These are phyloP conservation scores for Herpetospermum pedunculosum DNA, from an alignment of 306 rosid genomes.

Conservation along the genomic window DNA sequence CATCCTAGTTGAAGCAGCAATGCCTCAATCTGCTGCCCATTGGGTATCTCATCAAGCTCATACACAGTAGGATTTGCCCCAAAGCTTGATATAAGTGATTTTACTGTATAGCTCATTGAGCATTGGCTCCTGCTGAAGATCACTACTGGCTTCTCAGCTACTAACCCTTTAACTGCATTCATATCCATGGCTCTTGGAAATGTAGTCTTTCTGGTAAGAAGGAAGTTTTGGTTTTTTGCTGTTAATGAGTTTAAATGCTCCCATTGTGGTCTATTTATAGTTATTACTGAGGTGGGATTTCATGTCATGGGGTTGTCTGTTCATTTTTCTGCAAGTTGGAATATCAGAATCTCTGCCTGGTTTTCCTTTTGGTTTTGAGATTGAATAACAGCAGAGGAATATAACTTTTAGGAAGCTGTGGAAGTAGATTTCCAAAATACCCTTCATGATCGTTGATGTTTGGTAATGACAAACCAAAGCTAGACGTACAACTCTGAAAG, in stretches of 20 bases:
- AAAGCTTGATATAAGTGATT: conserved; percentile 34
- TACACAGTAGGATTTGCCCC: conserved; percentile 37
- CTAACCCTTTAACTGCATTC: conserved; percentile 41
- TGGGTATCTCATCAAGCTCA: conserved; percentile 42
- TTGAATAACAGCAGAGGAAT: conserved; percentile 5
- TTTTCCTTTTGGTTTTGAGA: not conserved
- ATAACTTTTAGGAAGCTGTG: not conserved
- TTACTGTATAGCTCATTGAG: conserved; percentile 35
- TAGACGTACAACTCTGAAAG: not conserved
- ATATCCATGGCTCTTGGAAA: conserved; percentile 18
- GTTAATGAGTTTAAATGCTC: conserved; percentile 18
- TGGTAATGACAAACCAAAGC: not conserved
- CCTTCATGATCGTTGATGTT: not conserved
- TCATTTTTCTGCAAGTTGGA: conserved; percentile 10
- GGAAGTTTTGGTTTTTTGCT: not conserved
- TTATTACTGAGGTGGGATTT: not conserved
- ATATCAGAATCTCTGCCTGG: conserved; percentile 5
- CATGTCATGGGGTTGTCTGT: not conserved
- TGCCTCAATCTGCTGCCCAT: conserved; percentile 42
- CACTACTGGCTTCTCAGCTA: conserved; percentile 54
- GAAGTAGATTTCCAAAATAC: not conserved
- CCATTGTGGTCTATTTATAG: not conserved
- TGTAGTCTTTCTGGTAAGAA: not conserved
- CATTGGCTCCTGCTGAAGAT: conserved; percentile 59
- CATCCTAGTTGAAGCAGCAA: conserved; percentile 26